phyloP scores from a whole-genome alignment of 352 stramenopile genomes.

The Phytophthora pini region DNA sequence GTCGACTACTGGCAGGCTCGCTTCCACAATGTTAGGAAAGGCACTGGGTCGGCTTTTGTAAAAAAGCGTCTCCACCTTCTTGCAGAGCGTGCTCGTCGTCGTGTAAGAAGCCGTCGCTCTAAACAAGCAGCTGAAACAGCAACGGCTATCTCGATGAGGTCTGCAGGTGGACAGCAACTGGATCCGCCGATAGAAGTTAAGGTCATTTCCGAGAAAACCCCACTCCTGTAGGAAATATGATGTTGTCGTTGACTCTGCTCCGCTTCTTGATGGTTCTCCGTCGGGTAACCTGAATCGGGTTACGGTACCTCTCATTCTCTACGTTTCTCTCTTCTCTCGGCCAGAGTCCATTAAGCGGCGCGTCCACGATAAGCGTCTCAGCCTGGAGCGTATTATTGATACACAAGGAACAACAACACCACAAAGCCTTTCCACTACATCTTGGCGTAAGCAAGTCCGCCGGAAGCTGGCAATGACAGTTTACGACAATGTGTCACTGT shows the following conservation, averaged over 20 bases:
- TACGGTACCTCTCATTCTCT: too few relatives aligned
- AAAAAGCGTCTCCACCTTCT: constrained; percentile 51
- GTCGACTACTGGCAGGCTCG: constrained; percentile 65
- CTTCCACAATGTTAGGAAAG: constrained; percentile 35
- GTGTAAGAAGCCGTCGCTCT: constrained; percentile 43
- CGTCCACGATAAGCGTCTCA: too few relatives aligned
- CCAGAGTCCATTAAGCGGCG: too few relatives aligned
- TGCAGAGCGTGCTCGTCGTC: constrained; percentile 45
- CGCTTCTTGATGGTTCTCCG: too few relatives aligned
- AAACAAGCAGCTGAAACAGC: constrained; percentile 32
- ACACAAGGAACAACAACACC: too few relatives aligned
- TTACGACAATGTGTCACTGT: background rate
- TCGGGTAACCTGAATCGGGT: too few relatives aligned
- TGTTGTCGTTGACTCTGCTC: too few relatives aligned
- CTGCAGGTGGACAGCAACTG: constrained; percentile 20
- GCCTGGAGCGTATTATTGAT: too few relatives aligned
- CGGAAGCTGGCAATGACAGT: background rate
- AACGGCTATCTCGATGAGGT: constrained; percentile 19
- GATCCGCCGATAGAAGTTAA: constrained; percentile 51
- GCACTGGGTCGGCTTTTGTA: constrained; percentile 42
- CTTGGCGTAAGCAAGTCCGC: too few relatives aligned
- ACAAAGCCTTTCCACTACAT: too few relatives aligned
- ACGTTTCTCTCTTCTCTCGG: too few relatives aligned
- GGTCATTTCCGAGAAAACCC: constrained; percentile 58
- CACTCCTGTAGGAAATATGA: constrained; percentile 36